Evolutionary conservation across 2,329 filamentous ascomycete genomes (phyloP).

Genomic region (Diaporthe humulicola): DNA sequence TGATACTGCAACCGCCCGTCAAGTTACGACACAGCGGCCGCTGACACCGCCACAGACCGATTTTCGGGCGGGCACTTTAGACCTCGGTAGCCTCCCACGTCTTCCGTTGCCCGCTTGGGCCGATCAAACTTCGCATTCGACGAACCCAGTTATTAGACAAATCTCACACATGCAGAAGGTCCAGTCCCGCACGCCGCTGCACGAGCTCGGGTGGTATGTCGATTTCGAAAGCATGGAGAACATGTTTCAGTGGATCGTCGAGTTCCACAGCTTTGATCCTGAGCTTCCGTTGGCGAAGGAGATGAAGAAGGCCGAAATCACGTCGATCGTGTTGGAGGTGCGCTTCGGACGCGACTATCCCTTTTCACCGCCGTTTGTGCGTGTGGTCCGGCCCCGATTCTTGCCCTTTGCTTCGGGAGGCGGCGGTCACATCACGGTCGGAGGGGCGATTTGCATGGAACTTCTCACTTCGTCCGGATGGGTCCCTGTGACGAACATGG

Average conservation of each 20-base stretch:
- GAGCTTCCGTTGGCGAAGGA: constrained; percentile 79
- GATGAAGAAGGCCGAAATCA: constrained; percentile 73
- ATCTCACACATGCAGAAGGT: constrained; percentile 73
- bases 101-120: constrained; percentile 77
- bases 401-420: constrained; percentile 78
- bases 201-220: constrained; percentile 87
- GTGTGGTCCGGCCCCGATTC: constrained; percentile 85
- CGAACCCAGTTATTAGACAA: constrained; percentile 73
- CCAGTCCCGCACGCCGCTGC: constrained; percentile 71
- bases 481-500: constrained; percentile 79
- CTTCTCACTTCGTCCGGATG: constrained; percentile 87
- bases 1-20: constrained; percentile 21
- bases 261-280: constrained; percentile 85
- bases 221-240: constrained; percentile 76
- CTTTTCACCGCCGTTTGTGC: constrained; percentile 84
- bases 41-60: constrained; percentile 46
- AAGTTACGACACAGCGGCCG: constrained; percentile 30
- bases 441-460: constrained; percentile 88
- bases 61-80: constrained; percentile 77
- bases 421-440: constrained; percentile 74
- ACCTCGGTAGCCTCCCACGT: constrained; percentile 71
- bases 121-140: constrained; percentile 71
- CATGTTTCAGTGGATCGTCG: constrained; percentile 92
- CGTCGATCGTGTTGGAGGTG: constrained; percentile 83
- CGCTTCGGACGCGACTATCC: constrained; percentile 85